These are phyloP conservation scores for Talinum fruticosum DNA, from an alignment of 148 eudicot genomes.

Conservation along the genomic window DNA sequence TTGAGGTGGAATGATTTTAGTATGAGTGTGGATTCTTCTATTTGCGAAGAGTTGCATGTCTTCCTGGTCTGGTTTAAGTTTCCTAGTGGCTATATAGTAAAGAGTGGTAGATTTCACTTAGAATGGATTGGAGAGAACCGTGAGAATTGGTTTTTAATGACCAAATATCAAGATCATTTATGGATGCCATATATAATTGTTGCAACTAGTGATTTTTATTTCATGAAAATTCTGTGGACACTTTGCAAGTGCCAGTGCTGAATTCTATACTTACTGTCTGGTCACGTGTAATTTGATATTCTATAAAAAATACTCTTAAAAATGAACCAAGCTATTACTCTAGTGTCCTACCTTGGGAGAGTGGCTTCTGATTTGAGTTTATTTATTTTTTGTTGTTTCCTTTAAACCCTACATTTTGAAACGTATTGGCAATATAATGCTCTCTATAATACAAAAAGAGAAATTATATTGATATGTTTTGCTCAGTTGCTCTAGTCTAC, in stretches of 20 bases:
- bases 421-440: too few relatives aligned
- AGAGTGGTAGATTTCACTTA: not conserved
- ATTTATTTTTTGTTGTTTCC: too few relatives aligned
- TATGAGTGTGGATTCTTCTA: not conserved
- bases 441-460: too few relatives aligned
- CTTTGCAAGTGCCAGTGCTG: not conserved
- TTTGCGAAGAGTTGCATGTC: not conserved
- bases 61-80: not conserved
- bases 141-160: not conserved
- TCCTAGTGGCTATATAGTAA: not conserved
- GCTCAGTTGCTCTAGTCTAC: too few relatives aligned
- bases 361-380: too few relatives aligned
- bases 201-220: not conserved
- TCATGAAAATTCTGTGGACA: not conserved
- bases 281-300: not conserved
- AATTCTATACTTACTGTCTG: not conserved
- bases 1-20: not conserved
- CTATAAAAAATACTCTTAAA: too few relatives aligned
- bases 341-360: too few relatives aligned
- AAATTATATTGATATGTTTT: too few relatives aligned
- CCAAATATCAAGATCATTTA: not conserved
- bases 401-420: too few relatives aligned
- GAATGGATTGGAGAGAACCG: not conserved
- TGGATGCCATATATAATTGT: not conserved
- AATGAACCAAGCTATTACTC: too few relatives aligned